Evolutionary conservation across 2,329 filamentous ascomycete genomes (phyloP).

Genomic region (Paecilomyces sp.): DNA sequence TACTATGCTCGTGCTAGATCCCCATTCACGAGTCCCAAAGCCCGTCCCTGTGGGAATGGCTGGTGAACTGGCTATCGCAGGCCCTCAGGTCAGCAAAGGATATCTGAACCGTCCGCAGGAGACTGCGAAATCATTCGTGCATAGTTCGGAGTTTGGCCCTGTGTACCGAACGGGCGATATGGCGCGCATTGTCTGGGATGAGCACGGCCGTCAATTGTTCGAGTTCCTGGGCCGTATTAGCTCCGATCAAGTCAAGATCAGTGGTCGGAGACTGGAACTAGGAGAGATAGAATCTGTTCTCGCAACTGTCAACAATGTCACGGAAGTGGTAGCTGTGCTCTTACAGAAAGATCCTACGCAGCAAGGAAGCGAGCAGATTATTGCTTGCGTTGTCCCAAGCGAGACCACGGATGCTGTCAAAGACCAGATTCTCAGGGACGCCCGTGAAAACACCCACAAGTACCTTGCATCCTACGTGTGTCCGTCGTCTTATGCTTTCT

Average conservation of each 20-base stretch:
- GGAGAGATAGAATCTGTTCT: constrained; percentile 59
- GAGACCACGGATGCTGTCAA: constrained; percentile 3
- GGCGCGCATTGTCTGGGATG: constrained; percentile 55
- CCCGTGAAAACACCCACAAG: constrained; percentile 6
- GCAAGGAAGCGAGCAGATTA: constrained; percentile 16
- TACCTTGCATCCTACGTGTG: constrained; percentile 18
- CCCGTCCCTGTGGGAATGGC: constrained; percentile 33
- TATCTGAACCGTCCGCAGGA: constrained; percentile 19
- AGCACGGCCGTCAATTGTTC: constrained; percentile 44
- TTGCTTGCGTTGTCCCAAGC: constrained; percentile 17
- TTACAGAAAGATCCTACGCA: constrained; percentile 9
- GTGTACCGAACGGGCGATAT: constrained; percentile 30
- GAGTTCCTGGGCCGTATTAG: constrained; percentile 76
- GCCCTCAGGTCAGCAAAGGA: constrained; percentile 22
- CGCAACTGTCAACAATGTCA: constrained; percentile 11
- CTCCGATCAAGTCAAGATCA: constrained; percentile 75
- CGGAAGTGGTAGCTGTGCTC: constrained; percentile 17
- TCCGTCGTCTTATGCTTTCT: constrained; percentile 16
- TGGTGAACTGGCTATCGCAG: constrained; percentile 40
- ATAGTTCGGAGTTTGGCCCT: constrained; percentile 39
- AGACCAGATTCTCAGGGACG: constrained; percentile 9
- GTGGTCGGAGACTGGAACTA: constrained; percentile 74
- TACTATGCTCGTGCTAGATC: constrained; percentile 22
- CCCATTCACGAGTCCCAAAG: constrained; percentile 16
- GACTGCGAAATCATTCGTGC: constrained; percentile 18